Conservation (phyloP, 176 grass and related monocot genomes). For the Aegilops sharonensis region DNA sequence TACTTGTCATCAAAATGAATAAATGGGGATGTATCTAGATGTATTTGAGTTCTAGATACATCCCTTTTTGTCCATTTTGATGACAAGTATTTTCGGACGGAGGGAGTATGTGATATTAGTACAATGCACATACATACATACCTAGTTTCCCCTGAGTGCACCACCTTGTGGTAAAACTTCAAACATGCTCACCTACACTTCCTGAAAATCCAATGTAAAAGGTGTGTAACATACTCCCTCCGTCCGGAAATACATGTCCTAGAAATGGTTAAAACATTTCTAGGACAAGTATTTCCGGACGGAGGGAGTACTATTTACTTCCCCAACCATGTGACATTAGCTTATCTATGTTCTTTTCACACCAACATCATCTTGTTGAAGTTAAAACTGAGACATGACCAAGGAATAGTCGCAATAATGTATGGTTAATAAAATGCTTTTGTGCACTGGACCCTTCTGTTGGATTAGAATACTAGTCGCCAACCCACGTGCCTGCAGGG, state of each 20-base stretch:
- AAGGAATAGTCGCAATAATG: neutral
- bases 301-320: neutral
- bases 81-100: too few species aligned
- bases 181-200: neutral
- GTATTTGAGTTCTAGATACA: too few species aligned
- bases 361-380: neutral
- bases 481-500: neutral
- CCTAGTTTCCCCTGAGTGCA: neutral
- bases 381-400: neutral
- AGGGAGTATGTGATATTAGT: neutral
- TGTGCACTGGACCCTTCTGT: neutral
- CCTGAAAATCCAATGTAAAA: conserved; percentile 3
- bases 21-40: too few species aligned
- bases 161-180: neutral
- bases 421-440: conserved; percentile 3
- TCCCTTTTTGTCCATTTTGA: too few species aligned
- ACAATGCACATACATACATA: neutral
- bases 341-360: neutral
- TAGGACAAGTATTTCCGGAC: too few species aligned
- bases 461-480: neutral
- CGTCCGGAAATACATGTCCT: too few species aligned
- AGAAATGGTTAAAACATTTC: too few species aligned
- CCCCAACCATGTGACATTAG: neutral
- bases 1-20: too few species aligned
- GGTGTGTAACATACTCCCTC: neutral